Base-by-base conservation (phyloP, 805 yeast species). In the Spathaspora gorwiae region DNA sequence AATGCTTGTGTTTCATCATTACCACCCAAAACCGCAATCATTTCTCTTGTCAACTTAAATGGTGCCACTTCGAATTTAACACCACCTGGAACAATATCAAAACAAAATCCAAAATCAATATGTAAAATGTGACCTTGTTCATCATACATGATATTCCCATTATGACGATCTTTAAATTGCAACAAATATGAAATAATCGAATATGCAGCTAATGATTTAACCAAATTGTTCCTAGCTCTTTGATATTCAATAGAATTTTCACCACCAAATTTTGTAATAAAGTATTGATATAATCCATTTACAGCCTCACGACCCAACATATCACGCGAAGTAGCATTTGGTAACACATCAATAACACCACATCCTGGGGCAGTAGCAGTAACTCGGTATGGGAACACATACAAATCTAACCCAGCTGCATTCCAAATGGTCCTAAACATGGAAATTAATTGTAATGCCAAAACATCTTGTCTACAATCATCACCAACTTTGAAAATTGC, bases 291-390 rank as follows among this genome's bases (percentile, higher is more conserved):
- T 45, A 94, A 73, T 2, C 98, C 99, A 65, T 94, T 94, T 26
- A 94, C 99, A 1, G 99, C 99, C 61, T 94, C 99, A 59, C 99
- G 80, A 36, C 99, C 99, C 43, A 94, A 76, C 98, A 94, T 92
- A 67, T 94, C 99, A 68, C 99, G 81, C 37, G 97, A 89, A 26
- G 89, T 84, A 6, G 97, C 85, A 61, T 92, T 87, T 31, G 99
- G 99, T 53, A 94, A 75, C 30, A 95, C 99, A 62, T 95, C 99
- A 69, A 94, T 94, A 37, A 94, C 95, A 66, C 99, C 99, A 71
- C 98, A 90, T 0, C 99, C 99, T 1, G 99, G 98, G 2, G 96
- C 97, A 8, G 99, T 94, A 1, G 99, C 99, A 0, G 97, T 90
- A 26, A 94, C 99, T 53, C 97, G 72, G 65, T 94, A 79, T 1